These are phyloP conservation scores for Hydrangea macrophylla DNA, from an alignment of 148 eudicot genomes.

Conservation along the genomic window DNA sequence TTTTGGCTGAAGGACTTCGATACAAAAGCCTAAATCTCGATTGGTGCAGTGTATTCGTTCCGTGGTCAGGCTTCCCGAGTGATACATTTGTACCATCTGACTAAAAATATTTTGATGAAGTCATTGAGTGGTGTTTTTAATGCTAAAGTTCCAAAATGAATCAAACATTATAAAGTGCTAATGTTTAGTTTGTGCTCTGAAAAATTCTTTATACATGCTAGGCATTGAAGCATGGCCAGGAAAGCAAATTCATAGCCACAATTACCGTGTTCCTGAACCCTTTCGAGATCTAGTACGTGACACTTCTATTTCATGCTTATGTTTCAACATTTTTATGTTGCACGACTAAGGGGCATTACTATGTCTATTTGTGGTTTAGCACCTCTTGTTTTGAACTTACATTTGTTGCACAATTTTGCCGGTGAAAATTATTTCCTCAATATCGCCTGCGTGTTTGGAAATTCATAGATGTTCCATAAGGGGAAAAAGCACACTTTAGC, in stretches of 20 bases:
- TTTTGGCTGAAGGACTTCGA: no score
- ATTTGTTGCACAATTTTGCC: neutral
- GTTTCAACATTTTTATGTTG: neutral
- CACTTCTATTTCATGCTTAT: slow-evolving; percentile 2
- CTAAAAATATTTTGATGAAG: no score
- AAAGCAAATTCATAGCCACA: slow-evolving; percentile 89
- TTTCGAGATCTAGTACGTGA: slow-evolving; percentile 62
- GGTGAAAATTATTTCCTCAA: neutral
- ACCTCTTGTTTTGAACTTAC: neutral
- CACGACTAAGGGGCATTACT: neutral
- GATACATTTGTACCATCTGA: no score
- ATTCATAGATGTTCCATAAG: no score
- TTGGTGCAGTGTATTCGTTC: neutral
- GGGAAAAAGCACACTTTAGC: no score
- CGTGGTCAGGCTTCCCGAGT: neutral
- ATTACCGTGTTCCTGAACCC: slow-evolving; percentile 82
- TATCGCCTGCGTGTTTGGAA: no score
- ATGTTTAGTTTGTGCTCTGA: neutral
- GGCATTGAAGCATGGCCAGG: slow-evolving; percentile 91
- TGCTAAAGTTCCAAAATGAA: neutral
- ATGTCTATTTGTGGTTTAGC: neutral
- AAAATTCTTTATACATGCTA: slow-evolving; percentile 14
- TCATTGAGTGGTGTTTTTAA: no score
- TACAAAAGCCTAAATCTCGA: no score
- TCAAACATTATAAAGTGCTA: neutral